Percentiles rank a stretch among this genome's conserved stretches.
These are phyloP conservation scores for Alisma plantagoaquatica DNA, from an alignment of 106 monocot species.

Conservation along the genomic window DNA sequence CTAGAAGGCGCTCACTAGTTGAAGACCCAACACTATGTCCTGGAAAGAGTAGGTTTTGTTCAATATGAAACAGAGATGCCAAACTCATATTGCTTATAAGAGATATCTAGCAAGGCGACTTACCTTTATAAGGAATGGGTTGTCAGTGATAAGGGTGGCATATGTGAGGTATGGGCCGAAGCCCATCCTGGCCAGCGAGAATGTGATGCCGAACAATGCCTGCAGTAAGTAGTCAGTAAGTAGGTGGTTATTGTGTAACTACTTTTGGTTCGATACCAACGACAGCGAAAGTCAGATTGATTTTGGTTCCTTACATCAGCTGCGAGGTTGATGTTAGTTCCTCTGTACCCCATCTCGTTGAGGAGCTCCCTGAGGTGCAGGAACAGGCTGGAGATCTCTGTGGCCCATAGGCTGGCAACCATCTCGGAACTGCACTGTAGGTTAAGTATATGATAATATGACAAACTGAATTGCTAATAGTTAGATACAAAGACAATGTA, in stretches of 20 bases:
- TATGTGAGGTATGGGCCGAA: conserved; percentile 39
- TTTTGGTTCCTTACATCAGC: conserved; percentile 40
- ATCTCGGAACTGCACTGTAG: conserved; percentile 50
- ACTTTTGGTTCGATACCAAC: background rate
- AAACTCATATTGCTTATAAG: background rate
- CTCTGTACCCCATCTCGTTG: conserved; percentile 54
- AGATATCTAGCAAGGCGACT: background rate
- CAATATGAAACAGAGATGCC: background rate
- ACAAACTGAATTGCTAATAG: too few species aligned
- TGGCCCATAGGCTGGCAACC: conserved; percentile 47
- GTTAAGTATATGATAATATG: background rate
- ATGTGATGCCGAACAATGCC: conserved; percentile 41
- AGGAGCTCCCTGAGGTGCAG: conserved; percentile 54
- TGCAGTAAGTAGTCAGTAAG: conserved; percentile 7
- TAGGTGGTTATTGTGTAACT: background rate
- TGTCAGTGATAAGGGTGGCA: conserved; percentile 31
- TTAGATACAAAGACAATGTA: background rate
- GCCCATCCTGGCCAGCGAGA: conserved; percentile 58
- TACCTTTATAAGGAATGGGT: conserved; percentile 65
- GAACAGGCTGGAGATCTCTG: conserved; percentile 67
- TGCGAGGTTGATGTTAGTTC: conserved; percentile 39
- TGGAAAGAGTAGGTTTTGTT: conserved; percentile 1
- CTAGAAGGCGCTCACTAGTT: conserved; percentile 58
- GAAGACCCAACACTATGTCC: conserved; percentile 52
- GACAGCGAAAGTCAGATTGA: background rate